Conservation (phyloP, 2,329 filamentous ascomycete genomes). For the Plenodomus tracheiphilus region DNA sequence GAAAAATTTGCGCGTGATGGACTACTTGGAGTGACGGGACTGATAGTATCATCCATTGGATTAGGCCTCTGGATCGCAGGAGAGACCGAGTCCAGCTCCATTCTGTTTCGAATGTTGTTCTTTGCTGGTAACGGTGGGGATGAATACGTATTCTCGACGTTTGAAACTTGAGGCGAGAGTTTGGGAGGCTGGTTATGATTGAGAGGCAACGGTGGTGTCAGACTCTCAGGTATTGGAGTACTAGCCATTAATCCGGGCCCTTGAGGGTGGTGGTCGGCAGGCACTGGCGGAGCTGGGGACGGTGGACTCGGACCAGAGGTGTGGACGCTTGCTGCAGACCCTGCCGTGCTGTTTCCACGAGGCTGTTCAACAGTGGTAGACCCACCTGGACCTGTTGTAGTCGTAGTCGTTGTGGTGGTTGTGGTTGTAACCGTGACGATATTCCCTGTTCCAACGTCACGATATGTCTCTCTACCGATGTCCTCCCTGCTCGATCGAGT, state of each 20-base stretch:
- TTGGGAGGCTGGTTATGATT: conserved; percentile 4
- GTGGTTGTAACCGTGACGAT: conserved; percentile 42
- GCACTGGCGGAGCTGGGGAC: conserved; percentile 28
- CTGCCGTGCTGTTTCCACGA: conserved; percentile 8
- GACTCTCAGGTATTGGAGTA: conserved; percentile 11
- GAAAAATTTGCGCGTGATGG: conserved; percentile 40
- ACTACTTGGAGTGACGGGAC: conserved; percentile 32
- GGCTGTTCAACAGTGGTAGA: conserved; percentile 39
- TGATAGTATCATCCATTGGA: conserved; percentile 29
- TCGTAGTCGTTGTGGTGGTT: conserved; percentile 43
- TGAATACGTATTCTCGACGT: conserved; percentile 10
- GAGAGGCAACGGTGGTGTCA: conserved; percentile 8
- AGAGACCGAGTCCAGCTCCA: conserved; percentile 39
- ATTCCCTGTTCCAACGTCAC: conserved; percentile 37
- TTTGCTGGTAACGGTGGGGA: conserved; percentile 41
- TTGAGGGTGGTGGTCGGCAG: conserved; percentile 14
- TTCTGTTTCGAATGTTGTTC: conserved; percentile 41
- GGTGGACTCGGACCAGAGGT: conserved; percentile 41
- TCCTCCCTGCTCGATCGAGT: conserved; percentile 29
- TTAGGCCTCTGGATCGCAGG: conserved; percentile 40
- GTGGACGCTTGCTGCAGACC: conserved; percentile 30
- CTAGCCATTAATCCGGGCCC: conserved; percentile 15
- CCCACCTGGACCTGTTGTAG: conserved; percentile 40
- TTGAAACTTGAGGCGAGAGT: conserved; percentile 11
- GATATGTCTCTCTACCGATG: conserved; percentile 34